phyloP scores from a whole-genome alignment of 2,329 filamentous ascomycete species.

The Parascedosporium putredinis region DNA sequence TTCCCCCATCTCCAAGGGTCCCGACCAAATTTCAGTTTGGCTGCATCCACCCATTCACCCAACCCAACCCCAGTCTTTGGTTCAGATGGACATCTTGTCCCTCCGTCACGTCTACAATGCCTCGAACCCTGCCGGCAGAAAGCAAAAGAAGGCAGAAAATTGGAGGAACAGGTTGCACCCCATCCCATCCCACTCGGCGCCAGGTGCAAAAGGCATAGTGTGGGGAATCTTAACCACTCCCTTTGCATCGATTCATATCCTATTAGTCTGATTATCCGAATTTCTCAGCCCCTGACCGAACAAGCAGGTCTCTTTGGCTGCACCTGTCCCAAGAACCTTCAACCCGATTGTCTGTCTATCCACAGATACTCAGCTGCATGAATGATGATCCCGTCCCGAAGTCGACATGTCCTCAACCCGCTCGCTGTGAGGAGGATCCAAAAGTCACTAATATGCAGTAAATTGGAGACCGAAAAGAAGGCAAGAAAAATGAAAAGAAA shows the following conservation, averaged over 20 bases:
- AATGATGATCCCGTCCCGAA: background rate
- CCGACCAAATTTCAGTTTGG: background rate
- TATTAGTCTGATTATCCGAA: no score
- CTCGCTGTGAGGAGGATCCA: background rate
- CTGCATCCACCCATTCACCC: background rate
- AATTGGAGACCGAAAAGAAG: background rate
- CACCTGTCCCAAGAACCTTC: background rate
- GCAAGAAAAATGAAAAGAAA: no score
- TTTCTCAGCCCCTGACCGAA: background rate
- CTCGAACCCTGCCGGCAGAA: background rate
- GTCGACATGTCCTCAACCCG: background rate
- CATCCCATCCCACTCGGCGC: background rate
- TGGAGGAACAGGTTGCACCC: background rate
- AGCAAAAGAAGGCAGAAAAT: no score
- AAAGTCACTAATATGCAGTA: background rate
- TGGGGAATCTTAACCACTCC: slow-evolving; percentile 1
- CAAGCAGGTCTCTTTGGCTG: no score
- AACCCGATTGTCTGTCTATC: slow-evolving; percentile 1
- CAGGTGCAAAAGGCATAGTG: slow-evolving; percentile 1
- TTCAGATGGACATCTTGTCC: background rate
- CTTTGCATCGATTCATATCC: no score
- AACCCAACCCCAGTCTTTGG: background rate
- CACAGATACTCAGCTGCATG: background rate
- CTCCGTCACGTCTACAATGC: background rate
- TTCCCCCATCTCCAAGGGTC: background rate